phyloP scores from a whole-genome alignment of 2,329 filamentous ascomycete genomes.

The Neofusicoccum laricinum region DNA sequence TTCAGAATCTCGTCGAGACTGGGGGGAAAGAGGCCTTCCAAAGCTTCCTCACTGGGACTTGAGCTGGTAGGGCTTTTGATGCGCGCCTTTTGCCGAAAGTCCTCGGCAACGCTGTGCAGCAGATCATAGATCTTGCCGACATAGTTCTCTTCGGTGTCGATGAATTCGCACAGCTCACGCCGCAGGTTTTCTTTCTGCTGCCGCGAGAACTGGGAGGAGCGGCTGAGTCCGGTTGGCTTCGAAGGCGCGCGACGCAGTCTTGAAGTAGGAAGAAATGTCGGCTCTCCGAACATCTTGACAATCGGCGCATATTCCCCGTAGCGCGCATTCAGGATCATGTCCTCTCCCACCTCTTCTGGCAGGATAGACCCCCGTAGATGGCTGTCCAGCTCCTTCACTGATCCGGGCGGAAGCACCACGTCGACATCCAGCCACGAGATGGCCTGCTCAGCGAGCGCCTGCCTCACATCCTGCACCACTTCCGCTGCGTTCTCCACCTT shows the following conservation, averaged over 20 bases:
- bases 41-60: slow-evolving; percentile 68
- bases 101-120: slow-evolving; percentile 74
- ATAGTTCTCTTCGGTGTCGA: slow-evolving; percentile 93
- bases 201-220: slow-evolving; percentile 72
- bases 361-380: slow-evolving; percentile 53
- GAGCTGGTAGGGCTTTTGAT: slow-evolving; percentile 57
- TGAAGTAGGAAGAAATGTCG: slow-evolving; percentile 82
- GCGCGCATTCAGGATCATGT: slow-evolving; percentile 65
- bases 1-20: slow-evolving; percentile 78
- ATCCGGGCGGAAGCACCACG: slow-evolving; percentile 75
- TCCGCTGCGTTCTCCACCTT: slow-evolving; percentile 74
- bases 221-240: slow-evolving; percentile 75
- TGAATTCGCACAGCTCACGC: slow-evolving; percentile 83
- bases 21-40: slow-evolving; percentile 75
- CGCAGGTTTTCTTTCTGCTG: slow-evolving; percentile 81
- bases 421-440: slow-evolving; percentile 85
- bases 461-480: slow-evolving; percentile 69
- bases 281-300: slow-evolving; percentile 76
- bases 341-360: slow-evolving; percentile 56
- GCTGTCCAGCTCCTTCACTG: slow-evolving; percentile 51
- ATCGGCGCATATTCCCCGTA: slow-evolving; percentile 77
- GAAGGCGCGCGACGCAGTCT: slow-evolving; percentile 82
- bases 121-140: slow-evolving; percentile 83
- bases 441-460: slow-evolving; percentile 76
- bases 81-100: slow-evolving; percentile 71